Percentiles rank a stretch among this genome's conserved stretches.
Conservation (phyloP, 768 basidiomycete species). For the Hypholoma fasciculare region DNA sequence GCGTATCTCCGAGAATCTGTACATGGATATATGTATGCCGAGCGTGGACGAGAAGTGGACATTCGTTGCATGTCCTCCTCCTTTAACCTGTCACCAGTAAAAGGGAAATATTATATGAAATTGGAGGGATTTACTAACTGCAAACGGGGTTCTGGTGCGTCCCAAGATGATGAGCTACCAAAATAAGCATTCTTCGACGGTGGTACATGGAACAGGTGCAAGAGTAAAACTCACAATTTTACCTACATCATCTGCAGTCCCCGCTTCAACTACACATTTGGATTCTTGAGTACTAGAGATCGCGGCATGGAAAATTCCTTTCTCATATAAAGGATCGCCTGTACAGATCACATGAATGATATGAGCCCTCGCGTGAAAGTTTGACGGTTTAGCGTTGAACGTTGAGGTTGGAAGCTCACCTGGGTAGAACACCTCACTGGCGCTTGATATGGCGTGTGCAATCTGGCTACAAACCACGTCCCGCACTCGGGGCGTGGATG, state of each 20-base stretch:
- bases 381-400: not conserved
- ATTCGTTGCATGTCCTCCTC: conserved; percentile 59
- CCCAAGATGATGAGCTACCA: conserved; percentile 49
- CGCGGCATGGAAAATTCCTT: conserved; percentile 52
- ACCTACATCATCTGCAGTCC: conserved; percentile 49
- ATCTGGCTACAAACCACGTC: conserved; percentile 38
- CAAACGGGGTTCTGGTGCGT: conserved; percentile 48
- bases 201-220: not conserved
- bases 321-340: conserved; percentile 32
- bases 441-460: conserved; percentile 33
- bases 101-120: not conserved
- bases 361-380: not conserved
- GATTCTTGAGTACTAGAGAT: conserved; percentile 46
- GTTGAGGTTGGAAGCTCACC: conserved; percentile 21
- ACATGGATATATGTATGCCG: conserved; percentile 61
- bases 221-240: conserved; percentile 39
- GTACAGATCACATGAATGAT: not conserved
- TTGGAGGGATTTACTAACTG: conserved; percentile 31
- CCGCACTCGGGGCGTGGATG: not conserved
- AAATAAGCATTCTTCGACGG: not conserved
- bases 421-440: conserved; percentile 45
- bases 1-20: conserved; percentile 42
- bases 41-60: conserved; percentile 59
- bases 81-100: conserved; percentile 47
- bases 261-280: conserved; percentile 60